A percentile compares a stretch with the other conserved stretches of the same genome.
Conservation (phyloP, 768 basidiomycete genomes). For the Flagelloscypha sp. region DNA sequence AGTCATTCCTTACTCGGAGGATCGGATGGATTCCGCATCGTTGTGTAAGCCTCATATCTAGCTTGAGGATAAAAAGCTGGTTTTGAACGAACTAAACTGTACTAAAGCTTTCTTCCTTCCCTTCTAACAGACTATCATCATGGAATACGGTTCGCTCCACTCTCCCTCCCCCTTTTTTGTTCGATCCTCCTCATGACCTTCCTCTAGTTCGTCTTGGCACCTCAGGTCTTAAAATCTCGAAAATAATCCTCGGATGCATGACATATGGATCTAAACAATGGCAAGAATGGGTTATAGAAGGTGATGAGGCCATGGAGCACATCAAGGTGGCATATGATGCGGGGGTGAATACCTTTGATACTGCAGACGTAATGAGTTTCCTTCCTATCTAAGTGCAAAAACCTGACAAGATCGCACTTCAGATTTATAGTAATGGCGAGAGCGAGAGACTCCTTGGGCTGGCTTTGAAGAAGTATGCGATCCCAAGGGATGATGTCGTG, state of each 20-base stretch:
- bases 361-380: slow-evolving; percentile 18
- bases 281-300: slow-evolving; percentile 36
- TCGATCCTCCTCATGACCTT: background rate
- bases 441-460: slow-evolving; percentile 43
- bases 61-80: too few species aligned
- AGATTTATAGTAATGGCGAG: slow-evolving; percentile 36
- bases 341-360: slow-evolving; percentile 28
- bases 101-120: too few species aligned
- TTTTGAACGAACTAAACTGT: too few species aligned
- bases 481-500: slow-evolving; percentile 45
- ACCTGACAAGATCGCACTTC: background rate
- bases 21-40: too few species aligned
- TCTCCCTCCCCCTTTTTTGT: background rate
- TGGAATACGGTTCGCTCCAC: too few species aligned
- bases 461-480: slow-evolving; percentile 34
- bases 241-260: slow-evolving; percentile 19
- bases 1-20: too few species aligned
- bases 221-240: slow-evolving; percentile 43
- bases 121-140: too few species aligned
- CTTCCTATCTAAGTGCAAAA: background rate
- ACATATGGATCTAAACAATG: slow-evolving; percentile 21
- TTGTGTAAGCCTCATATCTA: too few species aligned
- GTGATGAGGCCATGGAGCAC: slow-evolving; percentile 36
- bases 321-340: slow-evolving; percentile 34
- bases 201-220: slow-evolving; percentile 32